phyloP scores from a whole-genome alignment of 345 rosid genomes.

The Brassica rapa region DNA sequence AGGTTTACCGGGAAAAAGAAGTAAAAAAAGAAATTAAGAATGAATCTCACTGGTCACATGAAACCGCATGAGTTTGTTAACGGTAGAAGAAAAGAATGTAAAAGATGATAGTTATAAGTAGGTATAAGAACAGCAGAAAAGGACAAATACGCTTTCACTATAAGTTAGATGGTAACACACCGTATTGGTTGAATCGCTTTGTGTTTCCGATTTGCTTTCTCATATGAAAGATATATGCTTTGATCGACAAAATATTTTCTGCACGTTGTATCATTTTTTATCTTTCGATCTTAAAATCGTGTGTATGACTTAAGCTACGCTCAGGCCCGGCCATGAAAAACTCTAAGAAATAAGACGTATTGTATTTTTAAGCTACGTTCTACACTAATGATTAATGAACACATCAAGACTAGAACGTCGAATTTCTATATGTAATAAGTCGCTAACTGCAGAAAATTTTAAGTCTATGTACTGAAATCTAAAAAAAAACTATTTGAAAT shows the following conservation, averaged over 20 bases:
- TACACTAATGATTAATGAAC: not conserved
- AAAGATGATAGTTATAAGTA: not conserved
- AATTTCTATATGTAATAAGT: not conserved
- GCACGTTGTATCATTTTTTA: not conserved
- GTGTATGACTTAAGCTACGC: not conserved
- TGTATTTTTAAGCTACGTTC: not conserved
- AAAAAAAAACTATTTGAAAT: constrained; percentile 1
- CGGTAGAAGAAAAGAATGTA: not conserved
- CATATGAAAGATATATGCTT: not conserved
- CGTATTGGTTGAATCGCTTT: not conserved
- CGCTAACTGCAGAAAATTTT: not conserved
- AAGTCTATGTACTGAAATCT: not conserved
- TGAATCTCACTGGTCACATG: not conserved
- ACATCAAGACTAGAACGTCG: not conserved
- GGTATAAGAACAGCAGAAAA: not conserved
- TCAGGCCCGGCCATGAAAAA: not conserved
- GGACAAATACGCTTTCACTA: not conserved
- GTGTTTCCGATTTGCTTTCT: not conserved
- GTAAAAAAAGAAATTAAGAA: not conserved
- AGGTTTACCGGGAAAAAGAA: not conserved
- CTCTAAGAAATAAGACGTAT: not conserved
- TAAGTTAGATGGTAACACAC: not conserved
- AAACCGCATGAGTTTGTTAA: not conserved
- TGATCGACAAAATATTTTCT: not conserved
- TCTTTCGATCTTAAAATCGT: not conserved